A percentile compares a stretch with the other conserved stretches of the same genome.
Conservation (phyloP, 352 stramenopile genomes). For the Pythium rishiriense region DNA sequence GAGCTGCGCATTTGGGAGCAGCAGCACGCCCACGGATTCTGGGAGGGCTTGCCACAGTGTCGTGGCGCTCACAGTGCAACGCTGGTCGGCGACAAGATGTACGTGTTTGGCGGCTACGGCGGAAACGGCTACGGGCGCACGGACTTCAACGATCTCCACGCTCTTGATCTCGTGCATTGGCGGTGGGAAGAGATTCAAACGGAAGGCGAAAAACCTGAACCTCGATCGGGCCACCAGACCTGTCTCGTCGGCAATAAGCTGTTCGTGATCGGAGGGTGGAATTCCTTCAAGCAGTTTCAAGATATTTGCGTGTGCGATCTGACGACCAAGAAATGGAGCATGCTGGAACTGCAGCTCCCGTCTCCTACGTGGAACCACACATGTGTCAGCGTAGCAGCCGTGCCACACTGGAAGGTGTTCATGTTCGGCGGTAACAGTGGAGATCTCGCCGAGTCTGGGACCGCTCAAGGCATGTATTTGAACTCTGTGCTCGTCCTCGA, state of each 20-base stretch:
- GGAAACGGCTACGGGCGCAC: slow-evolving; percentile 92
- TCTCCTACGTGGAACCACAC: slow-evolving; percentile 94
- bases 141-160: slow-evolving; percentile 96
- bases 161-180: slow-evolving; percentile 89
- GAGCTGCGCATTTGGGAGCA: slow-evolving; percentile 93
- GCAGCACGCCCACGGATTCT: slow-evolving; percentile 85
- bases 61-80: slow-evolving; percentile 91
- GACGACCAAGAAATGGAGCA: slow-evolving; percentile 82
- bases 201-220: slow-evolving; percentile 89
- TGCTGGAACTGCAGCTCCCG: slow-evolving; percentile 47
- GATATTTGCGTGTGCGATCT: slow-evolving; percentile 95
- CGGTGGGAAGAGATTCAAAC: slow-evolving; percentile 89
- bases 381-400: slow-evolving; percentile 91
- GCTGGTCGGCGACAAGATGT: slow-evolving; percentile 88
- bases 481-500: slow-evolving; percentile 93
- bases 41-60: slow-evolving; percentile 88
- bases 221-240: slow-evolving; percentile 92
- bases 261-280: slow-evolving; percentile 96
- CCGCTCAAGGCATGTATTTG: slow-evolving; percentile 86
- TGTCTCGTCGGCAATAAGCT: slow-evolving; percentile 90
- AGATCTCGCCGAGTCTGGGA: slow-evolving; percentile 86
- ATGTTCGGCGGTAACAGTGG: slow-evolving; percentile 97
- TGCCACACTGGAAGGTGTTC: slow-evolving; percentile 98
- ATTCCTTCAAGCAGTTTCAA: slow-evolving; percentile 95
- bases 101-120: slow-evolving; percentile 97